These are phyloP conservation scores for apple (Malus domestica) DNA, from an alignment of 306 rosid species.

Conservation along the genomic window ASM211411v1 NC_041801.1:5531001-5531500, in stretches of 20 bases:
- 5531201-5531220: slow-evolving; percentile 66
- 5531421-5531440: slow-evolving; percentile 31
- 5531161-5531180: slow-evolving; percentile 67
- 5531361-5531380: slow-evolving; percentile 49
- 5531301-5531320: slow-evolving; percentile 54
- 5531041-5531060: background rate
- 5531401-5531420: slow-evolving; percentile 53
- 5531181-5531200: slow-evolving; percentile 67
- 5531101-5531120: background rate
- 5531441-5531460: slow-evolving; percentile 31
- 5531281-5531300: slow-evolving; percentile 68
- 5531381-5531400: slow-evolving; percentile 52
- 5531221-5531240: slow-evolving; percentile 81
- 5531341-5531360: slow-evolving; percentile 49
- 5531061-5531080: background rate
- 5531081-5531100: background rate
- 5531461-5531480: slow-evolving; percentile 22
- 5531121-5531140: background rate
- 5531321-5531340: slow-evolving; percentile 55
- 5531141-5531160: background rate
- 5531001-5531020: background rate
- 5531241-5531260: slow-evolving; percentile 59
- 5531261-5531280: slow-evolving; percentile 89
- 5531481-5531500: slow-evolving; percentile 42
- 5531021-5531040: background rate